Percentiles rank a stretch among this genome's conserved stretches.
These are phyloP conservation scores for Boehmeria nivea DNA, from an alignment of 306 rosid genomes.

Conservation along the genomic window DNA sequence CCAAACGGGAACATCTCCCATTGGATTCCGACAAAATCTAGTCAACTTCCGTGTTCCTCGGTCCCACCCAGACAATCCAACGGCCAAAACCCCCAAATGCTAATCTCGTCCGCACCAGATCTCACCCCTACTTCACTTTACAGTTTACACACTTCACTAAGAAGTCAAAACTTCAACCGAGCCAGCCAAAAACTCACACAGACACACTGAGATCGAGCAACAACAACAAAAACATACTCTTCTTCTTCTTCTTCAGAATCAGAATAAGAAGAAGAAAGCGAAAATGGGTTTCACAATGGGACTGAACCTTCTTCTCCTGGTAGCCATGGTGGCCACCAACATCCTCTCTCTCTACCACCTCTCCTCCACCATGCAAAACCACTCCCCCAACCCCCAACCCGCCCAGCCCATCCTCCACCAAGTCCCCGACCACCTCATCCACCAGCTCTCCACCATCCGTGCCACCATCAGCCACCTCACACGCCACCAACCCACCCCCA, in stretches of 20 bases:
- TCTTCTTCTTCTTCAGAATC: too few species aligned
- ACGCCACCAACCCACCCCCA: conserved; percentile 48
- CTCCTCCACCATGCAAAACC: conserved; percentile 51
- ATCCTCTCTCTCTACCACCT: conserved; percentile 90
- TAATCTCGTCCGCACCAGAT: background rate
- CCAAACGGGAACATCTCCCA: too few species aligned
- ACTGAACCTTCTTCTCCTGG: conserved; percentile 59
- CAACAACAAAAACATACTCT: background rate
- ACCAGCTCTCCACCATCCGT: conserved; percentile 82
- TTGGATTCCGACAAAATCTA: background rate
- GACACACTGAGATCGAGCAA: background rate
- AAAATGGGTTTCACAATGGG: conserved; percentile 81
- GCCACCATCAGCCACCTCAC: conserved; percentile 95
- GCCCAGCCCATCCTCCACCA: conserved; percentile 29
- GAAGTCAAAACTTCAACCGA: background rate
- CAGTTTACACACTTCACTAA: background rate
- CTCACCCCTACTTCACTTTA: background rate
- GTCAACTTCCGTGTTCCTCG: background rate
- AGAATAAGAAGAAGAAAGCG: background rate
- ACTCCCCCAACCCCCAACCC: conserved; percentile 43
- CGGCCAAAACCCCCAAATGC: background rate
- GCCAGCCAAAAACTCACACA: background rate
- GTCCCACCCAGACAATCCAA: background rate
- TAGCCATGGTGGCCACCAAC: conserved; percentile 97
- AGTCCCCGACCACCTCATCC: conserved; percentile 76